Evolutionary conservation across 2,329 filamentous ascomycete species (phyloP).

Genomic region (Aaosphaeria pasadenensis): DNA sequence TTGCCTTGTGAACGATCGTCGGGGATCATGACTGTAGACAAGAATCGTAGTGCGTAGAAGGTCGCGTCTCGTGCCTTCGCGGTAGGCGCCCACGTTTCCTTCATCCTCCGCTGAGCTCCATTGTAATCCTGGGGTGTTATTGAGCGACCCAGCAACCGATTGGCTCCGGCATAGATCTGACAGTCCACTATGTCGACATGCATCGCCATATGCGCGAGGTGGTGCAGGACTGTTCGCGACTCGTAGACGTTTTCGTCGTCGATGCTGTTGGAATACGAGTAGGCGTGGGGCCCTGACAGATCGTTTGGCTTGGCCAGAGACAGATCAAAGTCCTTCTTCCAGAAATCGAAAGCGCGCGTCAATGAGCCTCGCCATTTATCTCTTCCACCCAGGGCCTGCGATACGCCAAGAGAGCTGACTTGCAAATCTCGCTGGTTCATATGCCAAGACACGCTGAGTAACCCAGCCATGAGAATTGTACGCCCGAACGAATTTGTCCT

Average conservation of each 20-base stretch:
- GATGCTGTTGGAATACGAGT: conserved; percentile 26
- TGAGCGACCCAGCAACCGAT: conserved; percentile 76
- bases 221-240: conserved; percentile 83
- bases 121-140: conserved; percentile 81
- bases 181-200: conserved; percentile 97
- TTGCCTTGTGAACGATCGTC: conserved; percentile 42
- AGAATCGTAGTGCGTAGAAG: conserved; percentile 86
- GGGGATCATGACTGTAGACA: conserved; percentile 77
- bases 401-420: conserved; percentile 80
- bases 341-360: conserved; percentile 85
- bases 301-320: conserved; percentile 61
- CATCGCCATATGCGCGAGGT: conserved; percentile 96
- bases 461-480: conserved; percentile 88
- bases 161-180: conserved; percentile 90
- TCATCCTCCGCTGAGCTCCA: conserved; percentile 78
- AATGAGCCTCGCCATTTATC: conserved; percentile 89
- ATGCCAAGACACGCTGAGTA: conserved; percentile 93
- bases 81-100: conserved; percentile 82
- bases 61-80: conserved; percentile 86
- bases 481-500: conserved; percentile 91
- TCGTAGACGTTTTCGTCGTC: conserved; percentile 76
- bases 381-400: conserved; percentile 75
- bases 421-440: conserved; percentile 96
- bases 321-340: conserved; percentile 89
- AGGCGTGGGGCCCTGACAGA: conserved; percentile 22